Conservation (phyloP, 345 rosid species). For the Bretschneidera sinensis region DNA sequence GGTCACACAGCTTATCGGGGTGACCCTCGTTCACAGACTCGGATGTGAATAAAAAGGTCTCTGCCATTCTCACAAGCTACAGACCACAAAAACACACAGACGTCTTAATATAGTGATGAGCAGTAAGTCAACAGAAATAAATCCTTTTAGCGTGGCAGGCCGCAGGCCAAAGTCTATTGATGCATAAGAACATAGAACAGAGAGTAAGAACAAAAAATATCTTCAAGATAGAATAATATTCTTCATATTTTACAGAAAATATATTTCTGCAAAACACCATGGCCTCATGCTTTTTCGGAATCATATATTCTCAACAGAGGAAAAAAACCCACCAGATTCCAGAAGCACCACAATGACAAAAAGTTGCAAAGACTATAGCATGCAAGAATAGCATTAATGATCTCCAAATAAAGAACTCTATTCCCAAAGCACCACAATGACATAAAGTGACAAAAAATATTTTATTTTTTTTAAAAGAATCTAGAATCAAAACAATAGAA, state of each 20-base stretch:
- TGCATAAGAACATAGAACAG: background rate
- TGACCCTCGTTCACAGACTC: slow-evolving; percentile 84
- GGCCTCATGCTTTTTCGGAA: background rate
- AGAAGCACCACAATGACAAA: background rate
- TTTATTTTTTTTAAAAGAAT: no score
- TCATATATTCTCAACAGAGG: background rate
- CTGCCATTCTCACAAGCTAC: slow-evolving; percentile 52
- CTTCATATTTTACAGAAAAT: background rate
- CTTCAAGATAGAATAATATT: background rate
- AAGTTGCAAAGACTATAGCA: background rate
- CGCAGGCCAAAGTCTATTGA: background rate
- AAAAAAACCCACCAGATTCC: slow-evolving; percentile 9
- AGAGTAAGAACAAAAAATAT: slow-evolving; percentile 6
- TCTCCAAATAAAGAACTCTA: background rate
- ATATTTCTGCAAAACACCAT: background rate
- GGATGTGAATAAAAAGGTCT: slow-evolving; percentile 67
- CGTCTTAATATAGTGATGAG: background rate
- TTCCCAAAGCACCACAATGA: slow-evolving; percentile 10
- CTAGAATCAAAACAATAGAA: no score
- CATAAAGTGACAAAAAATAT: slow-evolving; percentile 4
- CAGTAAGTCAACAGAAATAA: background rate
- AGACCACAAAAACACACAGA: background rate
- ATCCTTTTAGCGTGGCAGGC: background rate
- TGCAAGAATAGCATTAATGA: no score
- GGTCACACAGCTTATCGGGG: slow-evolving; percentile 84